A percentile compares a stretch with the other conserved stretches of the same genome.
phyloP scores from a whole-genome alignment of 2,329 filamentous ascomycete genomes.

The Alternaria consortialis region DNA sequence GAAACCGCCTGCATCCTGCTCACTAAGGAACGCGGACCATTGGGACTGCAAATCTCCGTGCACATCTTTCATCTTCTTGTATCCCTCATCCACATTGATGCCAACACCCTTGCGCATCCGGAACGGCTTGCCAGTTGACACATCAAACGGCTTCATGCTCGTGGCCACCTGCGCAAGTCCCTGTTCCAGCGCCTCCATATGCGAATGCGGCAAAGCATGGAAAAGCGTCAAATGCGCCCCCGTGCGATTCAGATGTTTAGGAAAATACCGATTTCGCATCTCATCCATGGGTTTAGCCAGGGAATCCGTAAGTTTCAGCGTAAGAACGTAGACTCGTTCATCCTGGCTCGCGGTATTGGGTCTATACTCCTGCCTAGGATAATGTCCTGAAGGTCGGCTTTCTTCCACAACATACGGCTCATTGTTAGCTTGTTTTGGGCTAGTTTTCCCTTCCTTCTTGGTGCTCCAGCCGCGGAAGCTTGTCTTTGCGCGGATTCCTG shows the following conservation, averaged over 20 bases:
- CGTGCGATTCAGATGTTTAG: constrained; percentile 53
- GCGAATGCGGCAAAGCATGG: constrained; percentile 56
- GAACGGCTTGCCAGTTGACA: constrained; percentile 52
- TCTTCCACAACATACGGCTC: constrained; percentile 20
- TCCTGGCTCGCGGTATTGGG: constrained; percentile 46
- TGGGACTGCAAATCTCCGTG: constrained; percentile 46
- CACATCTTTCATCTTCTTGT: constrained; percentile 44
- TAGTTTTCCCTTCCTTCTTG: constrained; percentile 19
- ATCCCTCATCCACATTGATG: constrained; percentile 47
- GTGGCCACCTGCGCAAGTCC: constrained; percentile 41
- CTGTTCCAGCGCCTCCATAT: constrained; percentile 47
- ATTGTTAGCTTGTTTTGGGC: not conserved
- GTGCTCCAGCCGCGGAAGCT: constrained; percentile 25
- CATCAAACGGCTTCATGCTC: constrained; percentile 47
- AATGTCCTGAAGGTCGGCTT: constrained; percentile 5
- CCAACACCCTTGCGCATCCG: constrained; percentile 55
- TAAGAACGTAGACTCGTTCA: constrained; percentile 55
- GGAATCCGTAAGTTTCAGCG: constrained; percentile 51
- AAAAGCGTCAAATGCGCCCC: constrained; percentile 58
- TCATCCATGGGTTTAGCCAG: constrained; percentile 52
- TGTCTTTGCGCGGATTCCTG: constrained; percentile 21
- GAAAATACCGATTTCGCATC: constrained; percentile 54
- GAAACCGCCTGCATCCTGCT: constrained; percentile 54
- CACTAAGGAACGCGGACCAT: constrained; percentile 53
- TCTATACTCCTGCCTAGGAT: constrained; percentile 31